These are phyloP conservation scores for Candida odintsovae DNA, from an alignment of 805 yeast species.

Conservation along the genomic window DNA sequence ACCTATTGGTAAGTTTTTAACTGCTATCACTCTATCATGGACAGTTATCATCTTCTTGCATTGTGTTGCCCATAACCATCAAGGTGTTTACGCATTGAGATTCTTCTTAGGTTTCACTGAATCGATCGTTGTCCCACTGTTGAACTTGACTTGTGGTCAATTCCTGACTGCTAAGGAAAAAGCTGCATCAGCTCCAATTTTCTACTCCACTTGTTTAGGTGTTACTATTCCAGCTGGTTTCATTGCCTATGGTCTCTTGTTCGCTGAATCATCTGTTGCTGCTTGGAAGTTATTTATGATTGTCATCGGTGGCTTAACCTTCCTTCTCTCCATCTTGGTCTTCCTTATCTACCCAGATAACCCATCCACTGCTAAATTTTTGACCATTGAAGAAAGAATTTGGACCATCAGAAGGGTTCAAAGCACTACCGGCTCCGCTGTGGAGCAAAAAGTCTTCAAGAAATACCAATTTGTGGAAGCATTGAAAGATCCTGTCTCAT, in stretches of 20 bases:
- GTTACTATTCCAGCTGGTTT: slow-evolving; percentile 48
- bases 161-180: slow-evolving; percentile 43
- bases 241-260: slow-evolving; percentile 36
- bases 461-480: slow-evolving; percentile 37
- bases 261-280: slow-evolving; percentile 30
- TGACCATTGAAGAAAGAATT: slow-evolving; percentile 42
- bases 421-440: slow-evolving; percentile 31
- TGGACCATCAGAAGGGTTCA: slow-evolving; percentile 42
- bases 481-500: slow-evolving; percentile 36
- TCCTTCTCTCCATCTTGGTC: slow-evolving; percentile 31
- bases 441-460: slow-evolving; percentile 40
- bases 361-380: slow-evolving; percentile 46
- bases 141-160: slow-evolving; percentile 44
- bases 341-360: slow-evolving; percentile 47
- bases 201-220: slow-evolving; percentile 49
- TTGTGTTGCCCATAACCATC: slow-evolving; percentile 38
- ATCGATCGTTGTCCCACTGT: slow-evolving; percentile 36
- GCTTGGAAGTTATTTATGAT: slow-evolving; percentile 53
- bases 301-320: slow-evolving; percentile 51
- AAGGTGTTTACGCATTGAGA: slow-evolving; percentile 41
- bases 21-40: slow-evolving; percentile 38
- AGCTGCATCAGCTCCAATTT: slow-evolving; percentile 48
- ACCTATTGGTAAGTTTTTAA: slow-evolving; percentile 36
- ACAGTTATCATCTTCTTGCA: slow-evolving; percentile 39
- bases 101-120: slow-evolving; percentile 49